Evolutionary conservation across 768 basidiomycete genomes (phyloP), one percentile per base, ranked within the genome.

Genomic region (Podaxis pistillaris): DNA sequence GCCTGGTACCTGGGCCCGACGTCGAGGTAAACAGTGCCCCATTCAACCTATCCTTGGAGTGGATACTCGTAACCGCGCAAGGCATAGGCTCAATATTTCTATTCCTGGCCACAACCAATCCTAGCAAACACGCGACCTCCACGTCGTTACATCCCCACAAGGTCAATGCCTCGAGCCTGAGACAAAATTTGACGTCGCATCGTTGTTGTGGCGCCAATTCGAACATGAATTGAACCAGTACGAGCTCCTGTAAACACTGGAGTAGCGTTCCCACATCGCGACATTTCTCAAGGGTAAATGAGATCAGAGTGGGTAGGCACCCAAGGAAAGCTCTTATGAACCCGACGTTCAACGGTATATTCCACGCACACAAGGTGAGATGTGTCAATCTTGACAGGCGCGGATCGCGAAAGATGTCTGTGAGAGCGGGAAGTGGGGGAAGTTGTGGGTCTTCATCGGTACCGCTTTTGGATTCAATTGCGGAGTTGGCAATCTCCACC

Each of bases 401-500:
- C 5, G 85, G 84, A 70, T 86, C 83, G 58, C 80, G 80, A 68
- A 86, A 83, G 61, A 87, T 74, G 40, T 73, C 78, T 69, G 85
- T 83, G 30, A 83, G 75, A 33, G 79, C 77, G 41, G 82, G 81
- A 58, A 86, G 72, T 5, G 66, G 56, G 13, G 80, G 78, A 13
- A 74, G 62, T 12, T 19, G 58, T 57, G 36, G 33, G 64, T 58
- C 63, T 36, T 44, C 66, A 66, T 68, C 36, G 58, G 54, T 26
- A 68, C 67, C 37, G 68, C 66, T 19, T 66, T 67, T 19, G 68
- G 33, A 55, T 19, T 12, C 70, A 22, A 56, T 46, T 58, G 75
- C 77, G 52, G 76, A 65, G 56, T 79, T 78, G 41, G 76, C 71
- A 56, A 85, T 68, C 58, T 81, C 80, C 57, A 83, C 73, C 54